Evolutionary conservation across 2,329 filamentous ascomycete genomes (phyloP).

Genomic region (Hypoxylon sp.): DNA sequence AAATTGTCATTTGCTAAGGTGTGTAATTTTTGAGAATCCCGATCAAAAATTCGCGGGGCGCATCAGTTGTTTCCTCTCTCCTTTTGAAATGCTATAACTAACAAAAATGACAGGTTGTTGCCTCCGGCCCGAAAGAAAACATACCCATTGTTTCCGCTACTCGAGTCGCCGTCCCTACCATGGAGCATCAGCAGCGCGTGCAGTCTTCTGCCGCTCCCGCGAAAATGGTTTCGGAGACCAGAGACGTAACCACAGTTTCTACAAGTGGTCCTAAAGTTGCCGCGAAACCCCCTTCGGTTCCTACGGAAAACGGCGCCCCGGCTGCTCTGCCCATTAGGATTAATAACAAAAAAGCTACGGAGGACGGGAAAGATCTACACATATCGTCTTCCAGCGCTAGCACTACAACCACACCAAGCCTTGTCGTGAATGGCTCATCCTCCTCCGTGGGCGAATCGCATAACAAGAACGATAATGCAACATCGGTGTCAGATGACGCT

Average conservation of each 20-base stretch:
- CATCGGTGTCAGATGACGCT: conserved; percentile 62
- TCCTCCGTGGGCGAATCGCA: conserved; percentile 54
- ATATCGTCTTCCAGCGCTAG: conserved; percentile 38
- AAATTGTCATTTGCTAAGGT: conserved; percentile 53
- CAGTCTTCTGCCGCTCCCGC: conserved; percentile 40
- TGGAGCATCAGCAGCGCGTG: conserved; percentile 49
- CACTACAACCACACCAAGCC: conserved; percentile 53
- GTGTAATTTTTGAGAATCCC: conserved; percentile 17
- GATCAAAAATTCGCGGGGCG: conserved; percentile 1
- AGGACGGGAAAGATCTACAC: conserved; percentile 42
- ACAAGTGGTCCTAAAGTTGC: conserved; percentile 35
- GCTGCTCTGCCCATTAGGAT: conserved; percentile 20
- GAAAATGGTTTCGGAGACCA: conserved; percentile 34
- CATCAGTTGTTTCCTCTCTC: background rate
- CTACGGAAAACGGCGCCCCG: conserved; percentile 33
- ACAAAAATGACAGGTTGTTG: conserved; percentile 46
- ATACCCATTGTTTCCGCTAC: conserved; percentile 41
- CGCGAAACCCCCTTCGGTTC: conserved; percentile 36
- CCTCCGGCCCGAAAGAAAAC: conserved; percentile 50
- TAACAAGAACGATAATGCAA: conserved; percentile 46
- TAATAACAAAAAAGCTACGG: conserved; percentile 36
- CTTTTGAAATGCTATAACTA: conserved; percentile 7
- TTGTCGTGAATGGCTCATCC: conserved; percentile 65
- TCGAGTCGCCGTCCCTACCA: conserved; percentile 49
- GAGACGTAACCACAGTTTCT: conserved; percentile 37